Evolutionary conservation across 1,284 basidiomycete genomes (phyloP).

Genomic region (Austroboletus olivaceoglutinosus): DNA sequence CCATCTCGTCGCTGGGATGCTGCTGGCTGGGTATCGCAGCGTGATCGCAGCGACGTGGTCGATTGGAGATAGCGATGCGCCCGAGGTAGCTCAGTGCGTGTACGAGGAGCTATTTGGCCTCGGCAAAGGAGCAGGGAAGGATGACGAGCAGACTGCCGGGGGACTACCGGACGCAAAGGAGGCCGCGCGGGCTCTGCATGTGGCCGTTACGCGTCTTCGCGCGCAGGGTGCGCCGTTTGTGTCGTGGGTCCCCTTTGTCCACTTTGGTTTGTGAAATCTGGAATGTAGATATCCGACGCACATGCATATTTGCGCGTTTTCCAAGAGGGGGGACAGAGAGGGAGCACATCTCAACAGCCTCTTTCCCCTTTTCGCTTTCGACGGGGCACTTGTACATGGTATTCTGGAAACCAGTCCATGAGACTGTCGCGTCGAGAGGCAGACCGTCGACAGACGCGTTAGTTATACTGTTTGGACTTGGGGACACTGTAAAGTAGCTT

Average conservation of each 20-base stretch:
- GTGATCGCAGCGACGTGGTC: constrained; percentile 1
- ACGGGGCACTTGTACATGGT: no score
- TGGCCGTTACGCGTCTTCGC: background rate
- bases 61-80: background rate
- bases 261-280: background rate
- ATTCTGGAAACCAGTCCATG: no score
- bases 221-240: background rate
- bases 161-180: background rate
- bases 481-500: no score
- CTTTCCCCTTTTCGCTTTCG: no score
- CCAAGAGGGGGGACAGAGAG: no score
- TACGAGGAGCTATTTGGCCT: background rate
- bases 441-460: no score
- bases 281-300: no score
- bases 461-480: no score
- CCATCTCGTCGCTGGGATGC: background rate
- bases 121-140: background rate
- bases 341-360: no score
- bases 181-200: background rate
- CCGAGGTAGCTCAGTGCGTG: background rate
- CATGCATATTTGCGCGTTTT: no score
- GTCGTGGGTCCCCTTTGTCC: background rate
- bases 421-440: no score
- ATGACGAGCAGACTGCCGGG: no score
- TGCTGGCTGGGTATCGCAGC: background rate